A percentile compares a stretch with the other conserved stretches of the same genome.
phyloP scores from a whole-genome alignment of 2,329 filamentous ascomycete genomes.

The Colletotrichum spaethianum region DNA sequence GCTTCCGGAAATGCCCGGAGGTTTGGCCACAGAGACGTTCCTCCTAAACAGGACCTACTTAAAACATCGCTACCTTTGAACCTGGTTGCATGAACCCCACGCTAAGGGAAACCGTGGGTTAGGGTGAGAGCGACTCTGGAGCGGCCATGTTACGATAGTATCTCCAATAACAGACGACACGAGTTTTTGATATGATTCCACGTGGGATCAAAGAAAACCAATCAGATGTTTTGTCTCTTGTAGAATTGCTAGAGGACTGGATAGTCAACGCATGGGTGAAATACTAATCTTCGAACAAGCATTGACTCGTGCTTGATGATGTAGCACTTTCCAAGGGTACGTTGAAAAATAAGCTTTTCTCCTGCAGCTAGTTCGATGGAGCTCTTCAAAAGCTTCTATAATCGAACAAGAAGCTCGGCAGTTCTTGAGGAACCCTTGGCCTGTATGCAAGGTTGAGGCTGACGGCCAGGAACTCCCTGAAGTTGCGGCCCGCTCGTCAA shows the following conservation, averaged over 20 bases:
- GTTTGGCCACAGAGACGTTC: not conserved
- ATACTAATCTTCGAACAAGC: slow-evolving; percentile 28
- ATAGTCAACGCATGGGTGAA: slow-evolving; percentile 23
- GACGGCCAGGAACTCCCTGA: slow-evolving; percentile 17
- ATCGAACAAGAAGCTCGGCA: not conserved
- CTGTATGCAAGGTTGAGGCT: not conserved
- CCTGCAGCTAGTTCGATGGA: not conserved
- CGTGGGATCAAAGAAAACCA: not conserved
- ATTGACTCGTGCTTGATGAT: slow-evolving; percentile 28
- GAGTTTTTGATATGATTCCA: not conserved
- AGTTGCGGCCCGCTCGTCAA: not conserved
- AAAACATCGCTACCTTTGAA: too few species aligned
- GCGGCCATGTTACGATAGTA: not conserved
- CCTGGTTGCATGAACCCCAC: not conserved
- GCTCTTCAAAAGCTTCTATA: not conserved
- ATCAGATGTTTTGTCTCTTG: not conserved
- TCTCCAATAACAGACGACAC: not conserved
- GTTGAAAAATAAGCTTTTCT: slow-evolving; percentile 15
- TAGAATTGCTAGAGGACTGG: too few species aligned
- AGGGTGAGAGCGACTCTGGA: not conserved
- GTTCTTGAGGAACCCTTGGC: not conserved
- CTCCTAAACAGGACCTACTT: not conserved
- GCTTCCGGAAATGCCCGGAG: not conserved
- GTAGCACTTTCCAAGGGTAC: not conserved
- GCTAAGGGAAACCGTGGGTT: not conserved